Base-by-base conservation (phyloP, 176 grass and related monocot species). In the Saccharum spontaneum region DNA sequence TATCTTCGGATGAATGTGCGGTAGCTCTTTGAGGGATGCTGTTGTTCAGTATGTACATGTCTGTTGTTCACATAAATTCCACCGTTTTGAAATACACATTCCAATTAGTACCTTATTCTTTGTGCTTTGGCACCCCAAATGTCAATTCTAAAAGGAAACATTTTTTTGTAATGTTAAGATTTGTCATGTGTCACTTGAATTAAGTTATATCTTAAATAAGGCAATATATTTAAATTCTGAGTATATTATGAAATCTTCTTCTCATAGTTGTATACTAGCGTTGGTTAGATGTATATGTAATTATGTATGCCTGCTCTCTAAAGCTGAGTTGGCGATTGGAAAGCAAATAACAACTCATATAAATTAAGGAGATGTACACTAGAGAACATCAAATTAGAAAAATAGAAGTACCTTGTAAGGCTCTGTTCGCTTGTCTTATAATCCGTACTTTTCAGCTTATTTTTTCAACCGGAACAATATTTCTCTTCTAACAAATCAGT, bases 1-100 rank as follows among this genome's bases (percentile, higher is more conserved):
- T 84, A 90, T 85, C 85, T 97, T 59, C 62, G 88, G 80, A 97
- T 92, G 87, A 86, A 91, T 72, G 77, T 79, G 38, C 79, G 83
- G 33, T 97, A 90, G 78, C 12, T 33, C 18, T 60, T 69, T 57
- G 22, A 34, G 79, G 60, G 23, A 78, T 75, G 76, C n/a, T 87
- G 46, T 67, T 79, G 57, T 84, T 76, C 60, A 71, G 45, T 80
- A 84, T 89, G 77, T 92, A 92, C 76, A 89, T 62, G 69, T 34
- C 54, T 92, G 71, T 26, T 69, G 55, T 70, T 84, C 69, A 28
- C n/a, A 62, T 80, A 67, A 67, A 22, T 69, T 36, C 43, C n/a
- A 31, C 17, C 13, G 1, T 72, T 83, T 72, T 88, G 76, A 73
- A 52, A 73, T 88, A 44, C 67, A 78, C 33, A 73, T 79, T 55